Conservation (phyloP, 805 yeast species). For the Saturnispora bothae region DNA sequence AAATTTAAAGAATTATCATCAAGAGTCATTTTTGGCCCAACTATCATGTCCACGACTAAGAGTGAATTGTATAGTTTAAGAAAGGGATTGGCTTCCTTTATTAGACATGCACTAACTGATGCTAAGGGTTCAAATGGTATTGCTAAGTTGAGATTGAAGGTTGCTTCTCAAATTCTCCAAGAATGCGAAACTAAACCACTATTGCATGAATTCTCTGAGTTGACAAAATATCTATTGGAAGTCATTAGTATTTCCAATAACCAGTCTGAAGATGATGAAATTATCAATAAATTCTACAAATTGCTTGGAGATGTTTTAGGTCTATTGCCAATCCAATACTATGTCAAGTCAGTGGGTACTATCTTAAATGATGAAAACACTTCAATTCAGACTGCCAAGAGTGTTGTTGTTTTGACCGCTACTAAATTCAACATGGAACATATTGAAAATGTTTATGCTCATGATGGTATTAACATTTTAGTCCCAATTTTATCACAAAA, state of each 20-base stretch:
- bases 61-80: constrained; percentile 40
- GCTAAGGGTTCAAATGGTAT: constrained; percentile 29
- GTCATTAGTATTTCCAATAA: constrained; percentile 28
- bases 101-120: constrained; percentile 40
- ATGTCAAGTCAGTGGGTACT: constrained; percentile 48
- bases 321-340: constrained; percentile 65
- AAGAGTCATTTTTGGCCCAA: constrained; percentile 55
- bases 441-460: constrained; percentile 37
- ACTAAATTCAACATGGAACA: constrained; percentile 63
- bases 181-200: constrained; percentile 17
- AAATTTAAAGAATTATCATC: constrained; percentile 32
- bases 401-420: constrained; percentile 51
- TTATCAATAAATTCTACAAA: constrained; percentile 36
- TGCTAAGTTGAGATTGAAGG: constrained; percentile 33
- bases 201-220: constrained; percentile 20
- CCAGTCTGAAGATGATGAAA: constrained; percentile 24
- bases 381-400: constrained; percentile 43
- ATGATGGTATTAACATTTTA: constrained; percentile 40
- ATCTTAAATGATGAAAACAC: constrained; percentile 30
- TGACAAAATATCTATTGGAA: constrained; percentile 28
- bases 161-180: constrained; percentile 27
- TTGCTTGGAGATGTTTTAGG: constrained; percentile 55
- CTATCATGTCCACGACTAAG: constrained; percentile 39
- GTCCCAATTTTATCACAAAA: constrained; percentile 40
- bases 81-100: constrained; percentile 43